phyloP scores from a whole-genome alignment of 1,284 basidiomycete genomes.

The Ganoderma lucidum region DNA sequence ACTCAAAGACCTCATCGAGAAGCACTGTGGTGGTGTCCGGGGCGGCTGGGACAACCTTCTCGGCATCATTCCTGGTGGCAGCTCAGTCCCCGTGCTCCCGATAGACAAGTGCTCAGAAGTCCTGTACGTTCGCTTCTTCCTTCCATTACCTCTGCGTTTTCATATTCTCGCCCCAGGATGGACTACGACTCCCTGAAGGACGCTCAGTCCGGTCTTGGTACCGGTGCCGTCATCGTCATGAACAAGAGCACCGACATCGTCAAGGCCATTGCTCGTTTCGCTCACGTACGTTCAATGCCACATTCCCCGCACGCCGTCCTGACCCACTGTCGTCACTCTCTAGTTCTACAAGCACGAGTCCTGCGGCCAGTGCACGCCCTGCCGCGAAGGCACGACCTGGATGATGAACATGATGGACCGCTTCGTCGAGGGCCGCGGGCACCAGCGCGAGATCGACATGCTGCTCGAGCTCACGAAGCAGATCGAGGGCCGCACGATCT shows the following conservation, averaged over 20 bases:
- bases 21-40: conserved; percentile 94
- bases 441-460: conserved; percentile 97
- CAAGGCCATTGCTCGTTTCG: conserved; percentile 91
- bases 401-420: conserved; percentile 99
- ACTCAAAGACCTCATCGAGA: conserved; percentile 92
- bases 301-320: background rate
- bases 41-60: conserved; percentile 98
- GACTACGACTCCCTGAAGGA: conserved; percentile 99
- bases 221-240: conserved; percentile 99
- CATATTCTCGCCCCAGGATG: conserved; percentile 69
- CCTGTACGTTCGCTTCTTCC: conserved; percentile 61
- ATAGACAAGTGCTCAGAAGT: conserved; percentile 85
- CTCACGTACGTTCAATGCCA: conserved; percentile 60
- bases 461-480: conserved; percentile 94
- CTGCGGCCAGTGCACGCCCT: conserved; percentile 98
- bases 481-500: conserved; percentile 96
- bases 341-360: conserved; percentile 99
- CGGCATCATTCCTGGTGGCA: conserved; percentile 95
- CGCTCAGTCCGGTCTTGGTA: conserved; percentile 93
- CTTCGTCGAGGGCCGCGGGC: conserved; percentile 88
- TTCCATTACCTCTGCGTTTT: conserved; percentile 2
- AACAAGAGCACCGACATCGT: conserved; percentile 97
- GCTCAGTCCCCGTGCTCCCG: conserved; percentile 95
- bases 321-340: background rate
- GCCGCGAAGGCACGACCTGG: conserved; percentile 96